Evolutionary conservation across 805 yeast species (phyloP), one percentile per base, ranked within the genome.

Genomic region (Metschnikowia hibisci): DNA sequence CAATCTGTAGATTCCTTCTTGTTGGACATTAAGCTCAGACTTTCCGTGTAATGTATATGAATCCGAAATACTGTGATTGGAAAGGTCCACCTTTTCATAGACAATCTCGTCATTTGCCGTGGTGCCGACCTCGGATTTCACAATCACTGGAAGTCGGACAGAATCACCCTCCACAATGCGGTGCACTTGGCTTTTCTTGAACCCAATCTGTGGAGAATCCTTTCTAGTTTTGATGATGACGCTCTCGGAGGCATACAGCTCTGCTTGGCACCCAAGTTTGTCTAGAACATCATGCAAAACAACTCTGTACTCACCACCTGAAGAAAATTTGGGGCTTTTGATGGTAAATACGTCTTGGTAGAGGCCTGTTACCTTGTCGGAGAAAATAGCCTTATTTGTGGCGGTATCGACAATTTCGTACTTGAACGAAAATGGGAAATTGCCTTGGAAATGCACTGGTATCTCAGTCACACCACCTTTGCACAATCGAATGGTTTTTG

Each of bases 261-360:
- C 79, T n/a, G 87, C 91, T 15, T 75, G 72, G 64, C 99, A 93
- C 0, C 82, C 81, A 9, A 85, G 77, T n/a, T 78, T 73, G 59
- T 93, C 99, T 16, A 73, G 74, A 2, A 87, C 78, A 9, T 86
- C 74, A 2, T 77, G 73, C 47, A 93, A 58, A 2, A 80, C 71
- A 1, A 91, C 62, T 20, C 76, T 74, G 59, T 80, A 89, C n/a
- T 76, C 73, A 4, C 96, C 96, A 15, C 96, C 96, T 16, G 69
- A 64, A 2, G 61, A 60, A 41, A 86, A 73, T 1, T 64, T 56
- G 0, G 87, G 83, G 0, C 87, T 77, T 7, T 60, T 52, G n/a
- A 88, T 71, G 0, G 56, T 52, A 43, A 71, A 69, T 1, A 52
- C 48, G 43, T 67, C 59, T 0, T 58, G 35, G 32, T 23, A 37